Evolutionary conservation across 345 rosid species (phyloP).

Genomic region (Camelina sativa): DNA sequence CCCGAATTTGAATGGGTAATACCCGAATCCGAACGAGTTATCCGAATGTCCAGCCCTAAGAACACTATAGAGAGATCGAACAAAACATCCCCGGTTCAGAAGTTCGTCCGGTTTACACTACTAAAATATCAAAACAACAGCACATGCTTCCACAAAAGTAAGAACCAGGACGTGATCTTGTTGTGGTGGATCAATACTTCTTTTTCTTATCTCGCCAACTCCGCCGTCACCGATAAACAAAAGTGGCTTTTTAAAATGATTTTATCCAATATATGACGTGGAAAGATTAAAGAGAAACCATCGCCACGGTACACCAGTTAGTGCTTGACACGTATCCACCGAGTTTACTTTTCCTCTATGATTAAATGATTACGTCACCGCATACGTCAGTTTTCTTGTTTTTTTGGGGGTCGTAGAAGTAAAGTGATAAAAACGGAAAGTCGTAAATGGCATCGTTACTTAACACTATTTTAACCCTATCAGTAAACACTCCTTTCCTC

Average conservation of each 20-base stretch:
- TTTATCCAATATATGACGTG: constrained; percentile 39
- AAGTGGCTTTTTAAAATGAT: not conserved
- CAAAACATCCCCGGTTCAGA: constrained; percentile 8
- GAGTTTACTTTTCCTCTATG: not conserved
- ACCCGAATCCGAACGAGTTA: too few species aligned
- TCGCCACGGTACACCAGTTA: constrained; percentile 15
- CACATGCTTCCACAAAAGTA: constrained; percentile 30
- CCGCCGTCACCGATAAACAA: constrained; percentile 35
- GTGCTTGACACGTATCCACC: not conserved
- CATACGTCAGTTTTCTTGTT: constrained; percentile 23
- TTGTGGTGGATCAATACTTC: not conserved
- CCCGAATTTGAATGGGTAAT: too few species aligned
- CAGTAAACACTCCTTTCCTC: constrained; percentile 36
- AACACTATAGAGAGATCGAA: not conserved
- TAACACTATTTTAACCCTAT: constrained; percentile 30
- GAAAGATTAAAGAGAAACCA: not conserved
- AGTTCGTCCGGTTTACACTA: constrained; percentile 34
- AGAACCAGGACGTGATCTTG: constrained; percentile 40
- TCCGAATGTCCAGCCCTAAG: too few species aligned
- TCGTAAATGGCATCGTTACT: constrained; percentile 39
- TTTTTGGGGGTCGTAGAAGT: not conserved
- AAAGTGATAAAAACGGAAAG: constrained; percentile 28
- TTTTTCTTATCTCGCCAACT: not conserved
- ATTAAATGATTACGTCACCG: constrained; percentile 32
- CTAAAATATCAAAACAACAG: constrained; percentile 26